Conservation (phyloP, 2,329 filamentous ascomycete species). For the Saccharata proteae region DNA sequence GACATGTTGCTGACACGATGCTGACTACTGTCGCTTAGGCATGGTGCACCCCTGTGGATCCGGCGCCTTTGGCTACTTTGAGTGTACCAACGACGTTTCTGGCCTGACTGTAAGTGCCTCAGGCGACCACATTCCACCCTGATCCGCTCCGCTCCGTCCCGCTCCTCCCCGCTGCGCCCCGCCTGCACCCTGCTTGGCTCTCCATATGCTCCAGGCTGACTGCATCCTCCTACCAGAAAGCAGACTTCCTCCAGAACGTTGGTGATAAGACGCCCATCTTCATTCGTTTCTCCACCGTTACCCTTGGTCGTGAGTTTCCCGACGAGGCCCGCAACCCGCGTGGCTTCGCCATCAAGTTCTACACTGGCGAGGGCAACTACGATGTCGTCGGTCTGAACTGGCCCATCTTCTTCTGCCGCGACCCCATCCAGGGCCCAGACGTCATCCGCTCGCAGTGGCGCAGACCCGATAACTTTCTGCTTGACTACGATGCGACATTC, state of each 20-base stretch:
- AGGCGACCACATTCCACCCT: too few species aligned
- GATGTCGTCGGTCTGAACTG: conserved; percentile 38
- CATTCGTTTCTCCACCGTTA: conserved; percentile 34
- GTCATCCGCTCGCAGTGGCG: conserved; percentile 36
- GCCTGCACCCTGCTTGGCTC: neutral
- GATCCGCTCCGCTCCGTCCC: too few species aligned
- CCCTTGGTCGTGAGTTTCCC: conserved; percentile 30
- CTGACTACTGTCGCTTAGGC: conserved; percentile 3
- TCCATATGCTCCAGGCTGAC: neutral
- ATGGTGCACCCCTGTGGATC: conserved; percentile 32
- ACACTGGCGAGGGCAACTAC: conserved; percentile 37
- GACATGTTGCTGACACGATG: too few species aligned
- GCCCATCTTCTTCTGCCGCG: conserved; percentile 39
- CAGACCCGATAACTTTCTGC: conserved; percentile 36
- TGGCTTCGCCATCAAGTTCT: conserved; percentile 39
- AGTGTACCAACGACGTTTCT: conserved; percentile 29
- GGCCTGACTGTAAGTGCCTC: conserved; percentile 17
- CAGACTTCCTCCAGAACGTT: conserved; percentile 27
- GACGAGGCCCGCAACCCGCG: conserved; percentile 35
- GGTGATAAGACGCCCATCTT: conserved; percentile 34
- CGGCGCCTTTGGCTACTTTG: conserved; percentile 37
- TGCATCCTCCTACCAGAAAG: conserved; percentile 16
- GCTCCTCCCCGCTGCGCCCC: too few species aligned
- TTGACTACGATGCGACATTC: conserved; percentile 37
- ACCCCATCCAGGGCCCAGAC: conserved; percentile 35